Evolutionary conservation across 2,329 filamentous ascomycete species (phyloP).

Genomic region (Talaromyces sp.): DNA sequence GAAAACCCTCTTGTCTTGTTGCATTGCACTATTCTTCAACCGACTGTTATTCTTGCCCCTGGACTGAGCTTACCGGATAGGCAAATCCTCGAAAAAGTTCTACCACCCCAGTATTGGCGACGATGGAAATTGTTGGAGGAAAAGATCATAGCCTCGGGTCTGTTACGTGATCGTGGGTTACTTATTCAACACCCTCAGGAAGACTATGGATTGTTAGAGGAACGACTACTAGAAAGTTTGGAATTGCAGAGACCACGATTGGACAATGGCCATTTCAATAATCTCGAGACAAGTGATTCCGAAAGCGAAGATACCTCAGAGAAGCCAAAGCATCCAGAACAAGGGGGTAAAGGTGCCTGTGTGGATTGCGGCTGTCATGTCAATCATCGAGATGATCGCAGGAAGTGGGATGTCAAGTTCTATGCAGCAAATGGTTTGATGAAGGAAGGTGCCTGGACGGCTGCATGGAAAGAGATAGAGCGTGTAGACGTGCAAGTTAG

Average conservation of each 20-base stretch:
- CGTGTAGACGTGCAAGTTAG: slow-evolving; percentile 91
- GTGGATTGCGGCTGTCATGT: slow-evolving; percentile 48
- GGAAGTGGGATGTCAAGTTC: slow-evolving; percentile 66
- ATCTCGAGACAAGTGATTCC: slow-evolving; percentile 12
- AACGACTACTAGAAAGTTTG: slow-evolving; percentile 56
- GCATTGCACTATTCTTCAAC: slow-evolving; percentile 55
- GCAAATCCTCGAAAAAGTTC: slow-evolving; percentile 45
- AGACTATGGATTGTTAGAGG: slow-evolving; percentile 59
- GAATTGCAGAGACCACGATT: slow-evolving; percentile 53
- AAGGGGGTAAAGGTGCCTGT: slow-evolving; percentile 42
- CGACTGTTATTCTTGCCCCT: slow-evolving; percentile 46
- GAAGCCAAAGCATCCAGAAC: slow-evolving; percentile 19
- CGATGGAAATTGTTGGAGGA: slow-evolving; percentile 51
- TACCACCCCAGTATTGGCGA: slow-evolving; percentile 44
- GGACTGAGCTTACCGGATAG: slow-evolving; percentile 29
- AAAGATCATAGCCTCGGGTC: slow-evolving; percentile 47
- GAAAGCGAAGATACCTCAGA: slow-evolving; percentile 23
- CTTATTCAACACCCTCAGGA: slow-evolving; percentile 60
- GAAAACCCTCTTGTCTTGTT: slow-evolving; percentile 56
- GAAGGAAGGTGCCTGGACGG: slow-evolving; percentile 84
- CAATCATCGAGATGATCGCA: slow-evolving; percentile 43
- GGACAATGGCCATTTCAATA: slow-evolving; percentile 56
- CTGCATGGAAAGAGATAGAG: slow-evolving; percentile 97
- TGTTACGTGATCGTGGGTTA: slow-evolving; percentile 54
- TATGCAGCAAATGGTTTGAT: slow-evolving; percentile 95